Evolutionary conservation across 148 eudicot genomes (phyloP).

Genomic region (Rhododendron kiyosumense): DNA sequence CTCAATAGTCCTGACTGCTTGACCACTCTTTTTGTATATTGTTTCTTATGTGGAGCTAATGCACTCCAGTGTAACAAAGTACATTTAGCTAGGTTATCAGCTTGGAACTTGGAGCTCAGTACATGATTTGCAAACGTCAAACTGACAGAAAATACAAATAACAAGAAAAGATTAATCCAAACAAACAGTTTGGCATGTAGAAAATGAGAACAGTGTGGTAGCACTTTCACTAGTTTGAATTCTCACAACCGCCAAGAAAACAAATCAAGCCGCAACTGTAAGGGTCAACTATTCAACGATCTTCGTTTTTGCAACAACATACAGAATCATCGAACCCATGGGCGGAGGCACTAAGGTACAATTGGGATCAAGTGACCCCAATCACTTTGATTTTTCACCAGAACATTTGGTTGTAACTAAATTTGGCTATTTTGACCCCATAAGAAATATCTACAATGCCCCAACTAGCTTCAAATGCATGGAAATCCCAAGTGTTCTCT

Average conservation of each 20-base stretch:
- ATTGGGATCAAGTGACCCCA: too few relatives aligned
- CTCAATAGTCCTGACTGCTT: not conserved
- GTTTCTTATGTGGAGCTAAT: not conserved
- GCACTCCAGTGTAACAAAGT: not conserved
- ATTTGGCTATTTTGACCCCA: too few relatives aligned
- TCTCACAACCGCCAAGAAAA: not conserved
- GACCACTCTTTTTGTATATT: not conserved
- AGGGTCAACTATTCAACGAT: not conserved
- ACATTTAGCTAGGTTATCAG: not conserved
- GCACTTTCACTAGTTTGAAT: not conserved
- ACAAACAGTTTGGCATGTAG: not conserved
- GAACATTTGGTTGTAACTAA: too few relatives aligned
- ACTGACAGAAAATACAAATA: not conserved
- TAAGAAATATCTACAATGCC: too few relatives aligned
- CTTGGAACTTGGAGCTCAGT: not conserved
- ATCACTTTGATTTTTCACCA: too few relatives aligned
- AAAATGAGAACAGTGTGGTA: not conserved
- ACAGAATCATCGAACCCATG: too few relatives aligned
- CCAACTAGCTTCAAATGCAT: too few relatives aligned
- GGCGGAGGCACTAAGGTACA: too few relatives aligned
- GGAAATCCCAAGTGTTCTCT: too few relatives aligned
- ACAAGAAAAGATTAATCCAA: not conserved
- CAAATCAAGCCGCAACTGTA: too few relatives aligned
- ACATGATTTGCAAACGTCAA: not conserved
- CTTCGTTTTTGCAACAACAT: not conserved